Percentiles rank a stretch among this genome's conserved stretches.
Conservation (phyloP, 2,329 filamentous ascomycete species). For the Ambrosiella cleistominuta region DNA sequence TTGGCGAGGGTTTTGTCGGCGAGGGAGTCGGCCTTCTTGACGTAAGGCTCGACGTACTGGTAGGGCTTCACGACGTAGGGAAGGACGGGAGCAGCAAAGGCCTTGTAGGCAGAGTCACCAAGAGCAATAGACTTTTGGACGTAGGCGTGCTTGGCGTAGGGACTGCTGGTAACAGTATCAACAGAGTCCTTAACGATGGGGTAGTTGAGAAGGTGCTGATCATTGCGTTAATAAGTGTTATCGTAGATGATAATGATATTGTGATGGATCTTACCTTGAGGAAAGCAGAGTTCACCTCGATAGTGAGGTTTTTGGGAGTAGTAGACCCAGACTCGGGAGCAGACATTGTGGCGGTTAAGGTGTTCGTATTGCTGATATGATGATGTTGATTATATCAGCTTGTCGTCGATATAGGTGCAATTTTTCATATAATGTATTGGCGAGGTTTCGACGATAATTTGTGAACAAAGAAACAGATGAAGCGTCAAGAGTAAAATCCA, state of each 20-base stretch:
- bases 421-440: not conserved
- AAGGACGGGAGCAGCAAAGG: conserved; percentile 59
- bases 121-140: conserved; percentile 69
- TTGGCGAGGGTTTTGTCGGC: conserved; percentile 53
- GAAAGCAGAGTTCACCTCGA: conserved; percentile 28
- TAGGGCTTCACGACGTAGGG: conserved; percentile 56
- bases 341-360: conserved; percentile 19
- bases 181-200: conserved; percentile 68
- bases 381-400: not conserved
- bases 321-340: conserved; percentile 16
- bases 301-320: conserved; percentile 4
- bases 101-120: conserved; percentile 56
- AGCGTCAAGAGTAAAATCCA: not conserved
- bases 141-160: conserved; percentile 65
- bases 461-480: not conserved
- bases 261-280: conserved; percentile 25
- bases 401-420: not conserved
- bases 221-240: not conserved
- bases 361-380: not conserved
- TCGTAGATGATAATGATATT: not conserved
- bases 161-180: conserved; percentile 23
- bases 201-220: conserved; percentile 67
- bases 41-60: conserved; percentile 68
- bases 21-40: conserved; percentile 62
- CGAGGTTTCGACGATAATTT: not conserved